Evolutionary conservation across 2,329 filamentous ascomycete species (phyloP).

Genomic region (Harringtonia aguacate): DNA sequence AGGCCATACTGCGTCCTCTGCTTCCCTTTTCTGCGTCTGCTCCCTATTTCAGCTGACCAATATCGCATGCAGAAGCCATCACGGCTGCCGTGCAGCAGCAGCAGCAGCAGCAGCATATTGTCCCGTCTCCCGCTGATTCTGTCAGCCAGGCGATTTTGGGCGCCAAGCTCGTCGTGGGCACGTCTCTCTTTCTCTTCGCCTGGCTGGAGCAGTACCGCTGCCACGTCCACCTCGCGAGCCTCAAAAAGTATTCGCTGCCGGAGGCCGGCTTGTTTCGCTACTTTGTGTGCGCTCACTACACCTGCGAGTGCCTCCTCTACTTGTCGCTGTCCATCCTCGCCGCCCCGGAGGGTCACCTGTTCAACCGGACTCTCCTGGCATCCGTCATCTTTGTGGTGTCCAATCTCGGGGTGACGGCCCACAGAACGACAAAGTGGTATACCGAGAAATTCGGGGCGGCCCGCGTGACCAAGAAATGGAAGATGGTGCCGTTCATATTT

Average conservation of each 20-base stretch:
- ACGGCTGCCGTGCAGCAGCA: conserved; percentile 18
- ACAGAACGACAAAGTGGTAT: conserved; percentile 73
- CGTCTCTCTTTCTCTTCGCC: conserved; percentile 57
- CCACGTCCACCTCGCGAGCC: conserved; percentile 56
- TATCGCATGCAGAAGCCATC: conserved; percentile 8
- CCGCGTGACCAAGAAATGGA: conserved; percentile 53
- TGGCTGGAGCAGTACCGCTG: conserved; percentile 66
- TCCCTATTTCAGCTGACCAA: neutral
- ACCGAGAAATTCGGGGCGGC: conserved; percentile 59
- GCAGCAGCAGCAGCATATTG: too few relatives aligned
- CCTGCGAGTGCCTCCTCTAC: conserved; percentile 79
- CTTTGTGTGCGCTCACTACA: conserved; percentile 82
- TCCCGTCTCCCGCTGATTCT: neutral
- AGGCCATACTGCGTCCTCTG: too few relatives aligned
- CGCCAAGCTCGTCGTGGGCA: conserved; percentile 41
- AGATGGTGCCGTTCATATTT: conserved; percentile 64
- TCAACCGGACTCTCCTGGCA: conserved; percentile 65
- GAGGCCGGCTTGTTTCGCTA: conserved; percentile 58
- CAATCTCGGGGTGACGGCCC: conserved; percentile 75
- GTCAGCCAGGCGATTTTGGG: conserved; percentile 7
- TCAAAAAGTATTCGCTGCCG: conserved; percentile 78
- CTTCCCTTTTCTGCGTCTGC: neutral
- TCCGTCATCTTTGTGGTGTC: conserved; percentile 62
- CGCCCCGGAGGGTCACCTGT: conserved; percentile 52
- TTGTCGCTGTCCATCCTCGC: conserved; percentile 62